phyloP scores from a whole-genome alignment of 176 grass and related monocot genomes.

The Oryza longistaminata region DNA sequence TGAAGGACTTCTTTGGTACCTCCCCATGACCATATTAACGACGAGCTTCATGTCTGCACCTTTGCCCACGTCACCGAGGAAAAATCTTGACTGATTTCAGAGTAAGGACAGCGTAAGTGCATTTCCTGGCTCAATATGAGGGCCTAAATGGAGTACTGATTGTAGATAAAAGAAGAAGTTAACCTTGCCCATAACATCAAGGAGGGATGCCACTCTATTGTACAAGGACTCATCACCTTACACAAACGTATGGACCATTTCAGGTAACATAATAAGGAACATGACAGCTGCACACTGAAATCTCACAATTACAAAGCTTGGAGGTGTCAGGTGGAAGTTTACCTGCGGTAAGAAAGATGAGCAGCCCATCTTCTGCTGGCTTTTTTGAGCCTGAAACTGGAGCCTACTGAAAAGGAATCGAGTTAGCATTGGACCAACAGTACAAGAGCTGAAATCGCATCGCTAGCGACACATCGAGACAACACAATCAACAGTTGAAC shows the following conservation, averaged over 20 bases:
- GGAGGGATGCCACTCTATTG: constrained; percentile 63
- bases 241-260: constrained; percentile 32
- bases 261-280: constrained; percentile 16
- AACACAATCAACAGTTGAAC: constrained; percentile 20
- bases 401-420: constrained; percentile 67
- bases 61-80: constrained; percentile 83
- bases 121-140: constrained; percentile 7
- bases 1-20: constrained; percentile 47
- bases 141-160: background rate
- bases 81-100: constrained; percentile 73
- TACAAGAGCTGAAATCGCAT: constrained; percentile 26
- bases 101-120: constrained; percentile 28
- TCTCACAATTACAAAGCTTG: background rate
- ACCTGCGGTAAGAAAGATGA: constrained; percentile 91
- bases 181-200: constrained; percentile 94
- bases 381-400: constrained; percentile 96
- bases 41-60: constrained; percentile 94
- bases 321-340: constrained; percentile 27
- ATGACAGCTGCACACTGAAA: background rate
- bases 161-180: constrained; percentile 19
- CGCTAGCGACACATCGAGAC: constrained; percentile 4
- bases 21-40: constrained; percentile 98
- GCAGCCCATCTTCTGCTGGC: constrained; percentile 86
- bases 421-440: constrained; percentile 32
- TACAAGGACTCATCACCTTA: constrained; percentile 77